These are phyloP conservation scores for Tubosaeta brunneosetosa DNA, from an alignment of 768 basidiomycete genomes.

Conservation along the genomic window DNA sequence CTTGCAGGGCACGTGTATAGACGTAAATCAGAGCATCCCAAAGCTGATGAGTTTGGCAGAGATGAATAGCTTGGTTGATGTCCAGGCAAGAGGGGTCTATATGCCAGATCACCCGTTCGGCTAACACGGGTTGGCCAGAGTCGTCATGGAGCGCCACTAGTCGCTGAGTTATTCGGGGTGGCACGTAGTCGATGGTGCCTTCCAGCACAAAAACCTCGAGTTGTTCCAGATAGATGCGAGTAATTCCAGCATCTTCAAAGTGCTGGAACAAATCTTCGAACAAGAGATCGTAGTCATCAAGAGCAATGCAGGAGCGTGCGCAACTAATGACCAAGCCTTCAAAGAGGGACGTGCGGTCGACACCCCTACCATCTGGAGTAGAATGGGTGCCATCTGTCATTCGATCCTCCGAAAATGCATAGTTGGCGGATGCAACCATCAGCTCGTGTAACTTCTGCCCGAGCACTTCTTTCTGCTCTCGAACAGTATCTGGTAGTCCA, in stretches of 20 bases:
- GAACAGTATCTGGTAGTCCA: conserved; percentile 67
- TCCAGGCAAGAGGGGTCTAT: conserved; percentile 89
- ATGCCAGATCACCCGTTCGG: conserved; percentile 92
- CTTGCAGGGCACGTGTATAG: conserved; percentile 81
- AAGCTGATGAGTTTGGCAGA: conserved; percentile 79
- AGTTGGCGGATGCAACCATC: conserved; percentile 81
- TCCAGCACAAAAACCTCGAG: conserved; percentile 81
- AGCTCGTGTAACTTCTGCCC: conserved; percentile 75
- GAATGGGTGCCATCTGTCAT: conserved; percentile 85
- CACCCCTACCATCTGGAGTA: conserved; percentile 80
- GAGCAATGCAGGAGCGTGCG: conserved; percentile 73
- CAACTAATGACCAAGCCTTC: conserved; percentile 79
- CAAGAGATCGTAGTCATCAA: conserved; percentile 79
- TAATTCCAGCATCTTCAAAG: conserved; percentile 81
- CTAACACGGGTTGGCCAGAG: conserved; percentile 62
- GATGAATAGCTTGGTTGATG: conserved; percentile 83
- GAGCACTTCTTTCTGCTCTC: conserved; percentile 58
- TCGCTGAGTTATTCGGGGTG: conserved; percentile 84
- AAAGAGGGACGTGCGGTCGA: conserved; percentile 87
- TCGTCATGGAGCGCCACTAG: conserved; percentile 76
- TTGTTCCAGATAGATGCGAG: conserved; percentile 75
- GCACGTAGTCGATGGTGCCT: conserved; percentile 66
- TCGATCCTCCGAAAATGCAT: conserved; percentile 93
- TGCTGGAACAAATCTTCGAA: conserved; percentile 92
- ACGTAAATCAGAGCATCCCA: conserved; percentile 96